Evolutionary conservation across 345 rosid species (phyloP), one percentile per base, ranked within the genome.

Genomic region (Luvunga scandens): DNA sequence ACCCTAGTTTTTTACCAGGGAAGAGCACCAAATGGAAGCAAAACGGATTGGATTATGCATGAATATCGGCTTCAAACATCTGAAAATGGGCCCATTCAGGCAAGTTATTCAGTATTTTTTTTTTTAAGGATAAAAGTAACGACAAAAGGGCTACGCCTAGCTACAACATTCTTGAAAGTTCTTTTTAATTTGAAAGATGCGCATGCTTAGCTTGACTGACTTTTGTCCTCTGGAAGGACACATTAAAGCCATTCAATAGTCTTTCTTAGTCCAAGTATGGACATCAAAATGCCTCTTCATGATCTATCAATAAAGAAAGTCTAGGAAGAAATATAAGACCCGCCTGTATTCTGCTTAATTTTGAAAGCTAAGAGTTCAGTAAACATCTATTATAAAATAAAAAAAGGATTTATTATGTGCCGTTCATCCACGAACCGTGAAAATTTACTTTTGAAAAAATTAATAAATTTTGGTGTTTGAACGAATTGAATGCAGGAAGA

Each of bases 21-120:
- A 21, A 93, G 99, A 4, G 99, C 98, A 27, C 98, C 99, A 0
- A 95, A 92, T 79, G 99, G 99, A 68, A 85, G 90, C 72, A 95
- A 93, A 71, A 81, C 89, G 0, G 99, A 95, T 75, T 95, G 99
- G 99, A 95, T 95, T 87, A 89, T 95, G 91, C 99, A 95, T 24
- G 99, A 95, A 63, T 95, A 95, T 77, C 91, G 99, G 9, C 94
- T 87, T 79, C 98, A 95, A 81, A 90, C 93, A 33, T 81, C 88
- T 16, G 90, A 92, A 72, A 86, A 82, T 72, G 97, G 80, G 80
- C 90, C 95, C 1, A 89, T 90, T 72, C 98, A 93, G 95, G 98
- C 82, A 86, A 57, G 84, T 69, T 48, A 22, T 59, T 22, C 13
- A 9, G 27, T 24, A 22, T 59, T 53, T 18, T 53, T 53, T 53